Evolutionary conservation across 495 filamentous ascomycete species (phyloP), one percentile per base, ranked within the genome.

Genomic region (Penicillium subrubescens): DNA sequence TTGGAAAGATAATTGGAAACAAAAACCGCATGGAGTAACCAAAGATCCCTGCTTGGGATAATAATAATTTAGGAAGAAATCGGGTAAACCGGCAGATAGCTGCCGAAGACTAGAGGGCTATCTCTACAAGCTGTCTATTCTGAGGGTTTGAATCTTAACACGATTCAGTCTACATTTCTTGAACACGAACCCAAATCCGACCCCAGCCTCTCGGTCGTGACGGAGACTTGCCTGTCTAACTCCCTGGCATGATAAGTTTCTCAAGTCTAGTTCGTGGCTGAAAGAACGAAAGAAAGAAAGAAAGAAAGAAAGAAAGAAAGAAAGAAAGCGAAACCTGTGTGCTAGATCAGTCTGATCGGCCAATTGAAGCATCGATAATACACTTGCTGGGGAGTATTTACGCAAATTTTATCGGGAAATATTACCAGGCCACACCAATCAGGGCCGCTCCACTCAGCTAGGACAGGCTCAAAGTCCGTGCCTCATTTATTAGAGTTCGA

Each of bases 401-500:
- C 12, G 3, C 3, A 17, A 25, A 5, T 25, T 19, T 17, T 48
- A 48, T 48, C 44, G 3, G 8, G 19, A 48, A 12, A 25, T 48
- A 3, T 48, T 3, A 25, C 21, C 11, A 48, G 8, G 44, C 10
- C 15, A 10, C 44, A 25, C 44, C 44, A 48, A 48, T 48, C 8
- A 23, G 19, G 44, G 8, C 2, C 8, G 44, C 19, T 25, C n/a
- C 43, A 19, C n/a, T 6, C 8, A 25, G 44, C 44, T 12, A 48
- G 17, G 21, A 8, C 21, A 48, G 8, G 19, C 6, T 44, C 43
- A 8, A 23, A 10, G 21, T 48, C 44, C 3, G 44, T 48, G 44
- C 21, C 44, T 48, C 44, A 31, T 31, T n/a, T 52, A 52, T 31
- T 52, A 52, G 48, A 52, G 25, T 52, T 52, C 48, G n/a, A 52